Conservation (phyloP, 495 filamentous ascomycete genomes). For the Extremus antarcticus region DNA sequence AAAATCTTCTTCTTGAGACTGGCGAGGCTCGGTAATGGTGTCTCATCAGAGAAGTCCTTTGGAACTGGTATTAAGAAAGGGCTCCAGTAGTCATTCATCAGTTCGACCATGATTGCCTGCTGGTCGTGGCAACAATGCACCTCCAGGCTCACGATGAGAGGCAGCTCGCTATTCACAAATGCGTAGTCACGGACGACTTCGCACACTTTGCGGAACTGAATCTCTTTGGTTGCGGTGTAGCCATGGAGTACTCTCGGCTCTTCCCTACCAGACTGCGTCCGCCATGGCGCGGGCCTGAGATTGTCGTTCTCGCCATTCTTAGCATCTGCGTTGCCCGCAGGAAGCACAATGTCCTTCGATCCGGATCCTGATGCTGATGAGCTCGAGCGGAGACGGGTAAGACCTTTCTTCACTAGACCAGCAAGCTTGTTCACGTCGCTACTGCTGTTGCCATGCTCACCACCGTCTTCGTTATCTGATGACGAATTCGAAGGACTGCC, state of each 20-base stretch:
- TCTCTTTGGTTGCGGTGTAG: slow-evolving; percentile 77
- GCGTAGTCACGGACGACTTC: slow-evolving; percentile 65
- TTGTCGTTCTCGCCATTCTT: not conserved
- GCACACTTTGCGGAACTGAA: slow-evolving; percentile 77
- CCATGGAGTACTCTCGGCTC: slow-evolving; percentile 83
- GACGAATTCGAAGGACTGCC: slow-evolving; percentile 32
- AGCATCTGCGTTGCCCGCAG: not conserved
- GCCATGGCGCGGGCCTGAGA: slow-evolving; percentile 30
- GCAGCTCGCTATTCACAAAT: slow-evolving; percentile 63
- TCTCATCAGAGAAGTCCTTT: slow-evolving; percentile 37
- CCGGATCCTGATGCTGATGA: not conserved
- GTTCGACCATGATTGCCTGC: slow-evolving; percentile 79
- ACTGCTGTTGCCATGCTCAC: not conserved
- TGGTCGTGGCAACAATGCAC: slow-evolving; percentile 70
- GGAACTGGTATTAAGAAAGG: slow-evolving; percentile 53
- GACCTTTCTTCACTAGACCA: slow-evolving; percentile 18
- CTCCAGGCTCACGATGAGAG: slow-evolving; percentile 81
- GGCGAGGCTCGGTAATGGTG: slow-evolving; percentile 50
- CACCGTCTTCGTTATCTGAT: slow-evolving; percentile 2
- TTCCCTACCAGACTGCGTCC: slow-evolving; percentile 26
- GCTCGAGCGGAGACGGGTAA: not conserved
- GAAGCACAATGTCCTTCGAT: not conserved
- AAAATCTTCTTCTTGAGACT: slow-evolving; percentile 68
- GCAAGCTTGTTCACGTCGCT: slow-evolving; percentile 18
- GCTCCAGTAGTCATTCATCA: slow-evolving; percentile 71